Evolutionary conservation across 2,329 filamentous ascomycete species (phyloP), one percentile per base, ranked within the genome.

Genomic region (Chrysoporthe austroafricana): DNA sequence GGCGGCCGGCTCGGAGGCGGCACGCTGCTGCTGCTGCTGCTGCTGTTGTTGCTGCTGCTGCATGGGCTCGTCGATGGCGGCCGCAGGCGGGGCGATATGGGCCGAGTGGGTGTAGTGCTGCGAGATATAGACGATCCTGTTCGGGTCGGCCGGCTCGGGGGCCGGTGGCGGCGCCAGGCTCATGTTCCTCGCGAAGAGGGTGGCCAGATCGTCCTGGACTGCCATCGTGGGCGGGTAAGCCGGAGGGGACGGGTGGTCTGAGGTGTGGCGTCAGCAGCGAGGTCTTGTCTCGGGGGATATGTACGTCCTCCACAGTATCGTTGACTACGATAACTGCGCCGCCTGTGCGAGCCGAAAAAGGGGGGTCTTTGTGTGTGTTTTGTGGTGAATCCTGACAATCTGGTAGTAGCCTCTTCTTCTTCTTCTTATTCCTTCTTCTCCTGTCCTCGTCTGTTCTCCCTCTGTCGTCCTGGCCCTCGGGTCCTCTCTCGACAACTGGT

Each of bases 81-180:
- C 52, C 73, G 75, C 66, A 69, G 71, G 32, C 72, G 78, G 60
- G 76, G 82, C 36, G 70, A 90, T 76, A 76, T 96, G 92, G 57
- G 90, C 83, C 9, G 92, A 93, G 76, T 94, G 93, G 71, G 91
- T 90, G 78, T 97, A 97, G 78, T 97, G 93, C 75, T 92, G 90
- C 11, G 92, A 91, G 72, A 92, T 88, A 80, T 96, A 96, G 70
- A 86, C 83, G 70, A 92, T 90, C 73, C 76, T 77, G 44, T 66
- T 62, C 21, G 73, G 73, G 66, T 77, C 74, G 58, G 78, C 73
- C 58, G 76, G 73, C 7, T 71, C 71, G 6, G 70, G 43, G 71
- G 71, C 42, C 66, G 64, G 72, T 54, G 50, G 21, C 14, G 50
- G 21, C 14, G 50, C 78, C 72, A 96, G 85, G 64, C 85, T 91